A percentile compares a stretch with the other conserved stretches of the same genome.
phyloP scores from a whole-genome alignment of 1,284 basidiomycete genomes.

The Sutorius eximius region DNA sequence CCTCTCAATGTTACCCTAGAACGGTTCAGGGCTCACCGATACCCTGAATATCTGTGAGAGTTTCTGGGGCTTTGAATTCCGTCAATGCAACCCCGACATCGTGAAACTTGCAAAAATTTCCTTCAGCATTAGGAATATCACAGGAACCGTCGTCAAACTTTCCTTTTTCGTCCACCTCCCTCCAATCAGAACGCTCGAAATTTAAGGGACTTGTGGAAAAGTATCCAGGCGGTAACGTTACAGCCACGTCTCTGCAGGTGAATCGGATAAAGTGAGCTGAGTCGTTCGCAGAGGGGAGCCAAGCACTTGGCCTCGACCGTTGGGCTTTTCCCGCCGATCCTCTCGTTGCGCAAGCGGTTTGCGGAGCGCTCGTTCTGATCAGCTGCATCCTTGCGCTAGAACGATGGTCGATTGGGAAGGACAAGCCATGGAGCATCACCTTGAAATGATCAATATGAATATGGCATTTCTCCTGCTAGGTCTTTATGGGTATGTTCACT shows the following conservation, averaged over 20 bases:
- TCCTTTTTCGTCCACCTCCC: too few relatives aligned
- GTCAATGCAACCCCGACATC: background rate
- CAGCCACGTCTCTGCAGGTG: background rate
- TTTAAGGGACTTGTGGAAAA: background rate
- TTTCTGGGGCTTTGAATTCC: background rate
- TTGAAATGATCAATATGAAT: background rate
- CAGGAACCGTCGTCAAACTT: background rate
- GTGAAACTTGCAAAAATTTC: background rate
- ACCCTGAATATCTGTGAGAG: slow-evolving; percentile 13
- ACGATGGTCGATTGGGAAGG: slow-evolving; percentile 15
- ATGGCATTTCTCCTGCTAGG: slow-evolving; percentile 14
- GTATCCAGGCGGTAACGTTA: background rate
- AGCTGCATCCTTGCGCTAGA: background rate
- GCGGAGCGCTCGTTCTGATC: background rate
- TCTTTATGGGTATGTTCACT: slow-evolving; percentile 16
- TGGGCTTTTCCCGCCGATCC: background rate
- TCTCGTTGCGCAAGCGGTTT: background rate
- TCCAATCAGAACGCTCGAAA: background rate
- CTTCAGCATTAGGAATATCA: background rate
- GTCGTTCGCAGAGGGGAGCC: background rate
- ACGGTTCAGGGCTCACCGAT: background rate
- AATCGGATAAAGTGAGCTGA: background rate
- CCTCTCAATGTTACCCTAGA: background rate
- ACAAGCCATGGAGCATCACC: background rate
- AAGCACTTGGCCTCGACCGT: background rate